phyloP scores from a whole-genome alignment of 2,329 filamentous ascomycete genomes.

The Aspergillus puulaauensis region DNA sequence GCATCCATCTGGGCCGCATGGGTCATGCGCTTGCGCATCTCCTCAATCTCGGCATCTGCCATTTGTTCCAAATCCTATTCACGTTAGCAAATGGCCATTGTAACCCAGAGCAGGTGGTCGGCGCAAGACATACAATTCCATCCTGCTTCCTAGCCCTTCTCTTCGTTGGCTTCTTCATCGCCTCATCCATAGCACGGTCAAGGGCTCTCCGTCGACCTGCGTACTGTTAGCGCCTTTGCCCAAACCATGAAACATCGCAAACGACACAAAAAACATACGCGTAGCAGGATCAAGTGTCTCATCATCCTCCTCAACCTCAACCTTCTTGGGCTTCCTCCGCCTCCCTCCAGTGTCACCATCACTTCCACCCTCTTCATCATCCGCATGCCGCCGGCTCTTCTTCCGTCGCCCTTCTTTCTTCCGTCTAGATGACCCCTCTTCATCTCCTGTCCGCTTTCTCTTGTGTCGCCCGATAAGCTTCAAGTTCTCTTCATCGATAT shows the following conservation, averaged over 20 bases:
- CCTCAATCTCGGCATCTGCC: slow-evolving; percentile 85
- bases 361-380: slow-evolving; percentile 57
- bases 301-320: slow-evolving; percentile 67
- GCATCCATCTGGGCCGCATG: slow-evolving; percentile 85
- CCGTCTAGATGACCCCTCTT: slow-evolving; percentile 70
- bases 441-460: slow-evolving; percentile 62
- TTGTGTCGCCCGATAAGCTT: slow-evolving; percentile 63
- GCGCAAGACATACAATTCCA: slow-evolving; percentile 68
- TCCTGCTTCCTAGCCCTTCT: slow-evolving; percentile 74
- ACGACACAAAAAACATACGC: slow-evolving; percentile 48
- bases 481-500: slow-evolving; percentile 62
- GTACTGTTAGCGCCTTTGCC: not conserved
- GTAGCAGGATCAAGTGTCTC: slow-evolving; percentile 81
- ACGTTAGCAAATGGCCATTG: slow-evolving; percentile 8
- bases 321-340: slow-evolving; percentile 51
- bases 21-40: slow-evolving; percentile 87
- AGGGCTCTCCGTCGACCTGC: slow-evolving; percentile 73
- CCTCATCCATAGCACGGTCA: slow-evolving; percentile 82
- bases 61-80: slow-evolving; percentile 80
- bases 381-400: slow-evolving; percentile 69
- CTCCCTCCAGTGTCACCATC: slow-evolving; percentile 50
- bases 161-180: slow-evolving; percentile 76
- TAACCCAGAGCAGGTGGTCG: not conserved
- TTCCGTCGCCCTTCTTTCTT: slow-evolving; percentile 56
- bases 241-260: not conserved